Evolutionary conservation across 2,329 filamentous ascomycete genomes (phyloP).

Genomic region (Curvularia spicifera): DNA sequence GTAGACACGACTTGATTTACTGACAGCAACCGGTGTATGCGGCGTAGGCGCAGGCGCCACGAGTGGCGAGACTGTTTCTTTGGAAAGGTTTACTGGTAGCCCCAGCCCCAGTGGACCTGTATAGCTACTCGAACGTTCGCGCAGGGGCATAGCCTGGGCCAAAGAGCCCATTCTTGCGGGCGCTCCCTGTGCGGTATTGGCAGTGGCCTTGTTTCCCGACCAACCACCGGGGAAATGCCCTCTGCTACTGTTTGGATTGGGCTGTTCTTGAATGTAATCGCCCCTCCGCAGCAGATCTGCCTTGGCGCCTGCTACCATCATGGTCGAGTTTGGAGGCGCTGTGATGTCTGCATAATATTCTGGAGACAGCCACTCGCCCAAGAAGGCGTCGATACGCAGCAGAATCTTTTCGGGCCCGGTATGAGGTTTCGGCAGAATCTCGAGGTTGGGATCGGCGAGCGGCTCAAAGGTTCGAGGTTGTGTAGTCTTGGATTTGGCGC

Average conservation of each 20-base stretch:
- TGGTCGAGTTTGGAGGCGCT: slow-evolving; percentile 80
- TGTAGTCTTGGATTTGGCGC: slow-evolving; percentile 25
- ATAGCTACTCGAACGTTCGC: slow-evolving; percentile 57
- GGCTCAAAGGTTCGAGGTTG: slow-evolving; percentile 41
- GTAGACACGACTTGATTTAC: slow-evolving; percentile 58
- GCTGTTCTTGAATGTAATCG: slow-evolving; percentile 63
- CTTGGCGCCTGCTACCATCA: slow-evolving; percentile 90
- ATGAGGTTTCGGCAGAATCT: slow-evolving; percentile 41
- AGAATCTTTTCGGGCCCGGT: slow-evolving; percentile 46
- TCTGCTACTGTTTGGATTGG: slow-evolving; percentile 46
- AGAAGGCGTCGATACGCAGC: slow-evolving; percentile 85
- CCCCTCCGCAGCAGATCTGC: slow-evolving; percentile 81
- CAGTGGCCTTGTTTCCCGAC: slow-evolving; percentile 50
- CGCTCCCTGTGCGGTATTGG: slow-evolving; percentile 21
- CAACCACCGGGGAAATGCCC: slow-evolving; percentile 64
- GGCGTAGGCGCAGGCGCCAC: slow-evolving; percentile 11
- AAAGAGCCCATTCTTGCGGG: slow-evolving; percentile 45
- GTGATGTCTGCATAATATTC: slow-evolving; percentile 94
- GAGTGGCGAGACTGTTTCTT: slow-evolving; percentile 29
- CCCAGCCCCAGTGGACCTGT: slow-evolving; percentile 21
- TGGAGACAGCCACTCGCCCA: slow-evolving; percentile 94
- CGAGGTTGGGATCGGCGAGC: slow-evolving; percentile 47
- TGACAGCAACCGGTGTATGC: slow-evolving; percentile 24
- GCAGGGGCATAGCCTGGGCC: slow-evolving; percentile 48
- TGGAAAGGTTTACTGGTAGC: slow-evolving; percentile 36